Percentiles rank a stretch among this genome's conserved stretches.
These are phyloP conservation scores for Angophora floribunda DNA, from an alignment of 345 rosid genomes.

Conservation along the genomic window DNA sequence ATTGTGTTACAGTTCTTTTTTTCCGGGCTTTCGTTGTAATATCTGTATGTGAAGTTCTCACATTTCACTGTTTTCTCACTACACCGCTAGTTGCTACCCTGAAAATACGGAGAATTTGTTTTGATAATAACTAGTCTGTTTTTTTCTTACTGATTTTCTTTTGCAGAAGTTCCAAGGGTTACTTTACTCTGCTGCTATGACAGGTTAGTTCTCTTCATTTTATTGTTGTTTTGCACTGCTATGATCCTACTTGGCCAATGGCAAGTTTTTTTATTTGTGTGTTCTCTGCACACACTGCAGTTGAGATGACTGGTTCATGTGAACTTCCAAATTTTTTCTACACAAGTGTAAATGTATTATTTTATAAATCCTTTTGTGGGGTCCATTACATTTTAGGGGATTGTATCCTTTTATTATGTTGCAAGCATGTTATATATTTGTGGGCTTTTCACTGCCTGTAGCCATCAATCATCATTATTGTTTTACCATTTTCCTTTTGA, in stretches of 20 bases:
- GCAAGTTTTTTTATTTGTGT: not conserved
- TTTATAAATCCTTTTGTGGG: not conserved
- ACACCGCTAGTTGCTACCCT: not conserved
- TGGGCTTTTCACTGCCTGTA: not conserved
- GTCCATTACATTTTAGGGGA: not conserved
- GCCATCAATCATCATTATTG: not conserved
- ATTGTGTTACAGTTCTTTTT: not conserved
- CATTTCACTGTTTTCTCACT: not conserved
- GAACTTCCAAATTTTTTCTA: not conserved
- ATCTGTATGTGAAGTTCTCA: not conserved
- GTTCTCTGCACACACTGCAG: not conserved
- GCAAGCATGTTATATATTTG: not conserved
- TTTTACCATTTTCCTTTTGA: not conserved
- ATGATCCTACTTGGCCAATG: not conserved
- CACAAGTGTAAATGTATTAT: not conserved
- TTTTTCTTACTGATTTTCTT: not conserved
- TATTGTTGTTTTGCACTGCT: not conserved
- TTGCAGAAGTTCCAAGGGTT: conserved; percentile 50
- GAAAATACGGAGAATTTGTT: not conserved
- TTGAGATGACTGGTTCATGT: not conserved
- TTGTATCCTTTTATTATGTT: not conserved
- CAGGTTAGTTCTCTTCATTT: conserved; percentile 25
- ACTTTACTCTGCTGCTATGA: conserved; percentile 58
- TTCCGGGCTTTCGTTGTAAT: not conserved
- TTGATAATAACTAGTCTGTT: not conserved